Percentiles rank a stretch among this genome's conserved stretches.
Conservation (phyloP, 352 stramenopile genomes). For the Phytopythium mirpurense region DNA sequence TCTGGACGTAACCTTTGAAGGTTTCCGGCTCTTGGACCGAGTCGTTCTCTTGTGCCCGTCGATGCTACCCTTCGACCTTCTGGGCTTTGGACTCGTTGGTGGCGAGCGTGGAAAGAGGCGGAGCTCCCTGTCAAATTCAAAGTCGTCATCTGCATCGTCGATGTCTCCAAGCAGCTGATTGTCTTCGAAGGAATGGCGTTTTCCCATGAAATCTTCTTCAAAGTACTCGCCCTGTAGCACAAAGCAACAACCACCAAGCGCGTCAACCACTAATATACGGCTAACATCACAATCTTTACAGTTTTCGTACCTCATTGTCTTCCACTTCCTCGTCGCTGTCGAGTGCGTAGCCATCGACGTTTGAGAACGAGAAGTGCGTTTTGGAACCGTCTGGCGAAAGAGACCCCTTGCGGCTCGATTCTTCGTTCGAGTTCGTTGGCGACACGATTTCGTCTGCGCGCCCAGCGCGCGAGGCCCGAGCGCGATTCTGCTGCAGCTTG, state of each 20-base stretch:
- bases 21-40: conserved; percentile 48
- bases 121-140: conserved; percentile 83
- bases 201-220: conserved; percentile 65
- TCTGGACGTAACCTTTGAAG: conserved; percentile 39
- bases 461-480: conserved; percentile 43
- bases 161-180: conserved; percentile 51
- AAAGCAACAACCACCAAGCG: background rate
- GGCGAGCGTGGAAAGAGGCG: conserved; percentile 39
- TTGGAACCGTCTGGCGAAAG: conserved; percentile 58
- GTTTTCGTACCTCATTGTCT: conserved; percentile 64
- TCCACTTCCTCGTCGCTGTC: conserved; percentile 85
- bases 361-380: conserved; percentile 44
- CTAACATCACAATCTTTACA: background rate
- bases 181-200: conserved; percentile 77
- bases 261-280: background rate
- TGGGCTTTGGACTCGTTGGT: conserved; percentile 49
- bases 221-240: conserved; percentile 56
- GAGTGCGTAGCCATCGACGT: conserved; percentile 51
- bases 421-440: conserved; percentile 68
- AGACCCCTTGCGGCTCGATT: conserved; percentile 60
- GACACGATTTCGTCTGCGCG: conserved; percentile 67
- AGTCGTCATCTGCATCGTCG: conserved; percentile 85
- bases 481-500: conserved; percentile 74
- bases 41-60: conserved; percentile 45
- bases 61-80: conserved; percentile 19